These are phyloP conservation scores for Excoecaria cochinchinensis DNA, from an alignment of 345 rosid genomes.

Conservation along the genomic window DNA sequence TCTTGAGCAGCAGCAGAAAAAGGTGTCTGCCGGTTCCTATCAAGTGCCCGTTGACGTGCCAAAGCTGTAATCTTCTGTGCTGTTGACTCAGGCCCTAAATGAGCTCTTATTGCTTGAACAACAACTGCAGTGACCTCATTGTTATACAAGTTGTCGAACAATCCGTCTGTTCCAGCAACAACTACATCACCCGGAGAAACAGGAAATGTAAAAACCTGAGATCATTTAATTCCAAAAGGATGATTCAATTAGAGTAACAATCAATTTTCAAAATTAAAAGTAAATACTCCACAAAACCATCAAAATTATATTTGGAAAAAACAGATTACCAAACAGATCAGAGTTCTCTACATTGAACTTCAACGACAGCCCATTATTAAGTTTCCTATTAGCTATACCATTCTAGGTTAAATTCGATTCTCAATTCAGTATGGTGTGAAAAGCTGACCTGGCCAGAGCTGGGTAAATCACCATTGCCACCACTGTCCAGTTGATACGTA, in stretches of 20 bases:
- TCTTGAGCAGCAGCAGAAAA: constrained; percentile 37
- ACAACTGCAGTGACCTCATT: constrained; percentile 29
- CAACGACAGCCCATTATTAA: too few species aligned
- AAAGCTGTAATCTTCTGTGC: constrained; percentile 34
- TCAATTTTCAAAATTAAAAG: not conserved
- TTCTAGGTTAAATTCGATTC: not conserved
- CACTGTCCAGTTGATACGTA: constrained; percentile 30
- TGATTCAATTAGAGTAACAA: not conserved
- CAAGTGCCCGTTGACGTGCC: constrained; percentile 33
- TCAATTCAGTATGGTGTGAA: not conserved
- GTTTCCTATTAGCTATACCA: not conserved
- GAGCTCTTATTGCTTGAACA: constrained; percentile 24
- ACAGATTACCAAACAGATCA: not conserved
- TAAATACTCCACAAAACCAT: not conserved
- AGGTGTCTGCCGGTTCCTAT: constrained; percentile 30
- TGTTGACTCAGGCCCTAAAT: constrained; percentile 28
- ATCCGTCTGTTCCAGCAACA: constrained; percentile 36
- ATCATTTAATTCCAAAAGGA: constrained; percentile 4
- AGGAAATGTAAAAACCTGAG: constrained; percentile 32
- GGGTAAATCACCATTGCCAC: constrained; percentile 28
- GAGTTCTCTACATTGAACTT: not conserved
- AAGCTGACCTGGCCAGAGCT: constrained; percentile 35
- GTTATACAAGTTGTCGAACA: constrained; percentile 35
- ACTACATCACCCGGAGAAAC: constrained; percentile 33
- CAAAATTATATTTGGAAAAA: not conserved